These are phyloP conservation scores for Colletotrichum tropicale DNA, from an alignment of 2,329 filamentous ascomycete species.

Conservation along the genomic window DNA sequence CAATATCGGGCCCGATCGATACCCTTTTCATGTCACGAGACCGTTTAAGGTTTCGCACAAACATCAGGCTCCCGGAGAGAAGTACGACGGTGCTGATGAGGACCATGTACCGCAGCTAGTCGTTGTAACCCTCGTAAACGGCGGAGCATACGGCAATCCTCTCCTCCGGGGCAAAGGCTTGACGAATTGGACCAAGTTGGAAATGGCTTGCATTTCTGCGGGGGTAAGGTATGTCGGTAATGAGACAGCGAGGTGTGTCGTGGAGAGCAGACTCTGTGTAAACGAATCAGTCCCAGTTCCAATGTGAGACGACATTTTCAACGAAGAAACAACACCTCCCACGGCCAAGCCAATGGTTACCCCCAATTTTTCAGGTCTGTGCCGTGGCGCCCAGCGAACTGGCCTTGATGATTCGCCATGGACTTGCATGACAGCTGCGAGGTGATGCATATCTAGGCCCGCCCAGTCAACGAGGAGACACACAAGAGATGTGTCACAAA, in stretches of 20 bases:
- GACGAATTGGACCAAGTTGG: not conserved
- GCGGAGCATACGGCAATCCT: not conserved
- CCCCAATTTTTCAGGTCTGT: slow-evolving; percentile 40
- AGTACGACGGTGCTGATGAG: not conserved
- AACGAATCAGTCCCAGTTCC: not conserved
- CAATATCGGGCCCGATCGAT: not conserved
- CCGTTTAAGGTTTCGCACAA: not conserved
- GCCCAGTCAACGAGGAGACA: slow-evolving; percentile 32
- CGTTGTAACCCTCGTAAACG: not conserved
- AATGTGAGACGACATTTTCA: not conserved
- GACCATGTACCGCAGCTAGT: not conserved
- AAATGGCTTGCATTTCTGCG: not conserved
- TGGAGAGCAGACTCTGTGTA: not conserved
- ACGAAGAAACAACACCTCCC: slow-evolving; percentile 16
- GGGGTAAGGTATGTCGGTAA: not conserved
- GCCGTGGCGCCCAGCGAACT: slow-evolving; percentile 39
- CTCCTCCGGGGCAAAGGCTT: not conserved
- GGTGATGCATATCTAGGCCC: slow-evolving; percentile 29
- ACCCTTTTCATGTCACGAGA: not conserved
- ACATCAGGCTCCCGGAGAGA: not conserved
- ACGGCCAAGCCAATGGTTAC: slow-evolving; percentile 40
- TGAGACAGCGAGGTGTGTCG: not conserved
- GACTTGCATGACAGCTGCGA: not conserved
- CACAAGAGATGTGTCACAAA: slow-evolving; percentile 33
- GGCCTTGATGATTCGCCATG: slow-evolving; percentile 22